Base-by-base conservation (phyloP, 345 rosid species). In the Gossypium australe region DNA sequence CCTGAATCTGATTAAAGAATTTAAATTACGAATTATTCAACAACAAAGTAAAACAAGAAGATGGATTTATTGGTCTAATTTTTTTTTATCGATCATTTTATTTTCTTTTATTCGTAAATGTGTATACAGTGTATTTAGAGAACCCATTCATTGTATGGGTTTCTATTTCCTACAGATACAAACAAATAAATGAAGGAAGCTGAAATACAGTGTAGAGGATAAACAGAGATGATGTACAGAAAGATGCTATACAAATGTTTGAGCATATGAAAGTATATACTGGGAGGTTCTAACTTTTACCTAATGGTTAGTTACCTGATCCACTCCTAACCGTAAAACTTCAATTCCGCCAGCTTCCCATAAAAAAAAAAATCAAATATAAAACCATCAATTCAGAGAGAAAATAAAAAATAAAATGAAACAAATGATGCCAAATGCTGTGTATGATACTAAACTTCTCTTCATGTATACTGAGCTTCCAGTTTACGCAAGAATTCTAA, bases 401-500 rank as follows among this genome's bases (percentile, higher is more conserved):
- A 58, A 44, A 18, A 62, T 20, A 27, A 43, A 2, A 20, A n/a
- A 29, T 29, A 29, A n/a, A 57, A 7, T 20, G 51, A 58, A 43
- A 20, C 56, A 22, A 9, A 13, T 67, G 8, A 71, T 44, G 74
- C 44, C 51, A 27, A 67, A 27, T 71, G 18, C 70, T 1, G 49
- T 55, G 25, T 61, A n/a, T 27, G 65, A 25, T 76, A 52, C 47
- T 20, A 9, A 69, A 69, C 47, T 49, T 67, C 22, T 68, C 48
- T 70, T 79, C 81, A 78, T 12, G 87, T 75, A 70, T 80, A 77
- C 2, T 68, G 86, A 18, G 85, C 76, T 80, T 80, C 89, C 66
- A 91, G 87, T 85, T 89, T 93, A 10, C 77, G 85, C 75, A 93
- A 78, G 75, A 91, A 90, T 65, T 88, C 84, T 74, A 95, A 81